Base-by-base conservation (phyloP, 2,329 filamentous ascomycete species). In the Cladobotryum protrusum region DNA sequence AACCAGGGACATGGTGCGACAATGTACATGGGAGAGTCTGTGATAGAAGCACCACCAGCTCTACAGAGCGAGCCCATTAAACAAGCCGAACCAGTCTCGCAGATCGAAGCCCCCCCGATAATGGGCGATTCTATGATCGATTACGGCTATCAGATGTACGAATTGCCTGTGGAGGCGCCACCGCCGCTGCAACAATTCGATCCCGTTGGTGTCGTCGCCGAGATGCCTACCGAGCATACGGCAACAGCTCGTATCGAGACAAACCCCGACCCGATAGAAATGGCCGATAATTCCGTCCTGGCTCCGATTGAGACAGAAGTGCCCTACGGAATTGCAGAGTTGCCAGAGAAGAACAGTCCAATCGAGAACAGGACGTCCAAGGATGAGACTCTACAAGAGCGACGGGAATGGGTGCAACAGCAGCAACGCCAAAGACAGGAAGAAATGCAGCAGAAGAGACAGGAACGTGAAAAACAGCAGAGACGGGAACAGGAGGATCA, bases 221-320 rank as follows among this genome's bases (percentile, higher is more conserved):
- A 78, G 59, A 72, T 79, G 64, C 59, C 72, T 5, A 76, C 72
- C 9, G 68, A 71, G 15, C 58, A 67, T 18, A 76, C 74, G 1
- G 67, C 64, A 0, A 55, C 54, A 7, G 70, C 74, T 6, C 59
- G 60, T 1, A 65, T 71, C 5, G 74, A 78, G 53, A 62, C 59
- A 12, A 63, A 75, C 37, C 74, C 74, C 1, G 61, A 69, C 0
- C 70, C 73, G 0, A 66, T 75, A 3, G 75, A 78, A 56, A 68
- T 78, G 54, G 68, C 64, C 1, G 71, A 70, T 43, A 65, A 66
- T 20, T 61, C 62, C 6, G 56, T 70, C 6, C 56, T 70, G 4
- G 65, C 68, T 1, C 65, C 69, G 1, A 65, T 69, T 17, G 64
- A 70, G 52, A 65, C 63, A 7, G 52, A 57, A 4, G 34, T 52